Evolutionary conservation across 2,329 filamentous ascomycete species (phyloP), one percentile per base, ranked within the genome.

Genomic region (Talaromyces funiculosus): DNA sequence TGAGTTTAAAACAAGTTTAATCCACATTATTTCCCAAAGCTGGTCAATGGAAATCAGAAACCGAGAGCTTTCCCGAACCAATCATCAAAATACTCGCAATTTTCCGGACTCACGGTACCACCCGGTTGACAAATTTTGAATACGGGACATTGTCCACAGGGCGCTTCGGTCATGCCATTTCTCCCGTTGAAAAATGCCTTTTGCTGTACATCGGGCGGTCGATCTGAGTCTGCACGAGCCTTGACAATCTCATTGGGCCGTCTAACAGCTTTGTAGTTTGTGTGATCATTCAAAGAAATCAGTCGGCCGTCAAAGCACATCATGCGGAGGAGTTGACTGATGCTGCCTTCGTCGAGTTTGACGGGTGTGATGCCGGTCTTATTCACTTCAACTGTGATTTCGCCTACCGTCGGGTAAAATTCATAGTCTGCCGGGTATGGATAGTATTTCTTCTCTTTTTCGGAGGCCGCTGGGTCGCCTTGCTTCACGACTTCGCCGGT

Each of bases 81-180:
- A 57, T 87, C 84, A 64, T 89, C 84, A 70, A 96, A 97, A 72
- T 99, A 99, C 58, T 91, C 88, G 75, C 94, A 99, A 55, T 89
- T 96, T 65, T 86, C 88, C 0, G 93, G 90, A 68, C 88, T 95
- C 22, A 99, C 91, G 0, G 92, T 90, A 0, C 93, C 93, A 6
- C 91, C 92, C 63, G 96, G 90, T 65, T 90, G 89, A 72, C 94
- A 99, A 1, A 97, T 82, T 61, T 94, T 89, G 72, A 96, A 96
- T 2, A 97, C 93, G 0, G 94, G 94, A 74, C 94, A 99, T 59
- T 86, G 83, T 1, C 93, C 92, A 73, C 94, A 99, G 0, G 94
- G 94, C 2, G 89, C 87, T 73, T 97, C 92, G 1, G 90, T 95
- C 66, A 93, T 85, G 3, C 90, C 90, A 67, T 92, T 96, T 66